A percentile compares a stretch with the other conserved stretches of the same genome.
Evolutionary conservation across 257 asterid species (phyloP).

Genomic region (Ballota nigra): DNA sequence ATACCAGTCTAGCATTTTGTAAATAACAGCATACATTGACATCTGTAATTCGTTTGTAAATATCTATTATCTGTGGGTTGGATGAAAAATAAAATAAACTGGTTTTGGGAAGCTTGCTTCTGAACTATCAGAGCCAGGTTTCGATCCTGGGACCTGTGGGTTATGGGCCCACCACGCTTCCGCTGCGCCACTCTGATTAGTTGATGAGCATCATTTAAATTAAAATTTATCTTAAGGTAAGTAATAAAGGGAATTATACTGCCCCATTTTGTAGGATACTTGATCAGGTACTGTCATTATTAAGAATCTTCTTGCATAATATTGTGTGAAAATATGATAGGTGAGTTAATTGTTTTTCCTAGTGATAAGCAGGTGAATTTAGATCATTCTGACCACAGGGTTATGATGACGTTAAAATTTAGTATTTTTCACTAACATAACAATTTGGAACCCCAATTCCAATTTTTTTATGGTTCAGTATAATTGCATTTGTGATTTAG

Average conservation of each 20-base stretch:
- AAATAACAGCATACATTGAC: too few species aligned
- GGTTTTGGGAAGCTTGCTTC: not conserved
- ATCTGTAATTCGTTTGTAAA: too few species aligned
- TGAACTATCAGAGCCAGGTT: constrained; percentile 92
- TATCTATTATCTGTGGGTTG: too few species aligned
- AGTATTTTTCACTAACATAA: too few species aligned
- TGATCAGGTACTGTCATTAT: not conserved
- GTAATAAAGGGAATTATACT: not conserved
- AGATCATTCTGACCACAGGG: not conserved
- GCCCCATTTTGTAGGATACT: not conserved
- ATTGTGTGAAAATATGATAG: not conserved
- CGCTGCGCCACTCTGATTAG: constrained; percentile 98
- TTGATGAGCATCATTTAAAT: not conserved
- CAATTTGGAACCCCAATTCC: not conserved
- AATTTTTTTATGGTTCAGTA: not conserved
- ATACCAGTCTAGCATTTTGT: too few species aligned
- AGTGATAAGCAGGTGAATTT: constrained; percentile 1
- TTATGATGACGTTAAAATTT: not conserved
- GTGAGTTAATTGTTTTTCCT: not conserved
- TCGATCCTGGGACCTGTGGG: constrained; percentile 99
- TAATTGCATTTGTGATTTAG: not conserved
- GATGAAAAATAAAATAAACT: too few species aligned
- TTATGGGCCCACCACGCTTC: constrained; percentile 99
- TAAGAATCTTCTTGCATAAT: not conserved
- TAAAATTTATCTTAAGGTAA: not conserved